A percentile compares a stretch with the other conserved stretches of the same genome.
Conservation (phyloP, 441 rosid genomes). For the Geranium incanum region DNA sequence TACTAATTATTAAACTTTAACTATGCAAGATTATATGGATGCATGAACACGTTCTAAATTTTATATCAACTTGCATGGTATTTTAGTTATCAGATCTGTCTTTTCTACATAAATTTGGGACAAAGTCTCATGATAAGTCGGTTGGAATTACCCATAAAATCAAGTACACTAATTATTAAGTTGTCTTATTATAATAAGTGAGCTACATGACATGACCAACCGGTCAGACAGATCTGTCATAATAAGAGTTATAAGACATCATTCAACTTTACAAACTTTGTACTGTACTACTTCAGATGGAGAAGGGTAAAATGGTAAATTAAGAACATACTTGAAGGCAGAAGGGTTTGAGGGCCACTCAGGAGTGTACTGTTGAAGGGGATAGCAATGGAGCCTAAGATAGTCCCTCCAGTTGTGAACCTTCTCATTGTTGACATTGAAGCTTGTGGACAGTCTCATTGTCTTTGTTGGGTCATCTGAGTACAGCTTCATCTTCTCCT, state of each 20-base stretch:
- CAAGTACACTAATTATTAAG: not conserved
- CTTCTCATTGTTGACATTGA: conserved; percentile 51
- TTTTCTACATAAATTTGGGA: no score
- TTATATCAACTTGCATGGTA: not conserved
- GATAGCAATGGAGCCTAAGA: conserved; percentile 60
- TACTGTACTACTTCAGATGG: no score
- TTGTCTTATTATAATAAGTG: not conserved
- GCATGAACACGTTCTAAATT: not conserved
- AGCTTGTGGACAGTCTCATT: conserved; percentile 55
- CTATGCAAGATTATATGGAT: no score
- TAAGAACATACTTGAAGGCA: conserved; percentile 42
- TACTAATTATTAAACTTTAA: no score
- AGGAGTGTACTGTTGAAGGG: conserved; percentile 42
- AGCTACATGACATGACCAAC: not conserved
- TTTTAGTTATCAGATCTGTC: not conserved
- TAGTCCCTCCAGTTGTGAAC: conserved; percentile 69
- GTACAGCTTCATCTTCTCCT: conserved; percentile 59
- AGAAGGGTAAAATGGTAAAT: not conserved
- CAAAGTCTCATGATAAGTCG: no score
- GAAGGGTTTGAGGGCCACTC: conserved; percentile 66
- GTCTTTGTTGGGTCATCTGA: conserved; percentile 65
- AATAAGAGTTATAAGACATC: no score
- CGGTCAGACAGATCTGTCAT: no score
- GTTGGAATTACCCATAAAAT: no score
- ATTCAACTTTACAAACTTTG: no score